These are phyloP conservation scores for thale cress (Arabidopsis thaliana) DNA, from an alignment of 345 rosid genomes.

Conservation along the genomic window DNA sequence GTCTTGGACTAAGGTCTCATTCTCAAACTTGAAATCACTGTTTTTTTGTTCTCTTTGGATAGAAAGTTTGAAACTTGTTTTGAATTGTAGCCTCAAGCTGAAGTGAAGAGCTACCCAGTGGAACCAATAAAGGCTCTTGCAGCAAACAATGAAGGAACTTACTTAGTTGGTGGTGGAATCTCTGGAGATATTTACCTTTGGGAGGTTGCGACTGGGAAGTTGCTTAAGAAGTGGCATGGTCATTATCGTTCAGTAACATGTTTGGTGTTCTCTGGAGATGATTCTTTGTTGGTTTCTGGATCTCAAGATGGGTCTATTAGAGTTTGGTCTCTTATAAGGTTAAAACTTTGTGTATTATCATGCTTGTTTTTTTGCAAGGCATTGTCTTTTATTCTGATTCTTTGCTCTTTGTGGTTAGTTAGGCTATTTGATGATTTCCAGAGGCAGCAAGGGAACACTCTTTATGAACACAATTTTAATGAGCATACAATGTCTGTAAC, in stretches of 20 bases:
- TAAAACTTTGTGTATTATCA: neutral
- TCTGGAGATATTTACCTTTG: slow-evolving; percentile 76
- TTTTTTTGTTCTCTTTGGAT: neutral
- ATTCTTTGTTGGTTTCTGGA: slow-evolving; percentile 78
- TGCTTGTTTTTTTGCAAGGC: neutral
- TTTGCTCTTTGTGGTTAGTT: slow-evolving; percentile 38
- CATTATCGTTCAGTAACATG: slow-evolving; percentile 78
- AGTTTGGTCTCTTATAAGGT: slow-evolving; percentile 88
- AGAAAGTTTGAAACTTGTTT: neutral
- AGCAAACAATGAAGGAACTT: slow-evolving; percentile 76
- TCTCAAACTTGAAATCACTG: neutral
- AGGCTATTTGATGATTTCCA: slow-evolving; percentile 77
- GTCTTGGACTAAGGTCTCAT: slow-evolving; percentile 72
- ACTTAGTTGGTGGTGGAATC: slow-evolving; percentile 77
- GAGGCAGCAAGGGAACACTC: slow-evolving; percentile 59
- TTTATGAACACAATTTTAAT: slow-evolving; percentile 60
- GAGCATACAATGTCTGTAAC: slow-evolving; percentile 66
- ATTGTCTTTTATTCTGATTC: neutral
- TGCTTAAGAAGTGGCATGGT: slow-evolving; percentile 84
- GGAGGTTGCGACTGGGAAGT: slow-evolving; percentile 87
- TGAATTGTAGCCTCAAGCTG: slow-evolving; percentile 71
- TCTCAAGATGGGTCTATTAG: slow-evolving; percentile 77
- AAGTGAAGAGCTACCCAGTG: slow-evolving; percentile 75
- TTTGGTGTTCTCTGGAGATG: slow-evolving; percentile 75
- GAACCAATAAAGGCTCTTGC: slow-evolving; percentile 72